These are phyloP conservation scores for Diddensiella transvaalensis DNA, from an alignment of 805 yeast species.

Conservation along the genomic window DNA sequence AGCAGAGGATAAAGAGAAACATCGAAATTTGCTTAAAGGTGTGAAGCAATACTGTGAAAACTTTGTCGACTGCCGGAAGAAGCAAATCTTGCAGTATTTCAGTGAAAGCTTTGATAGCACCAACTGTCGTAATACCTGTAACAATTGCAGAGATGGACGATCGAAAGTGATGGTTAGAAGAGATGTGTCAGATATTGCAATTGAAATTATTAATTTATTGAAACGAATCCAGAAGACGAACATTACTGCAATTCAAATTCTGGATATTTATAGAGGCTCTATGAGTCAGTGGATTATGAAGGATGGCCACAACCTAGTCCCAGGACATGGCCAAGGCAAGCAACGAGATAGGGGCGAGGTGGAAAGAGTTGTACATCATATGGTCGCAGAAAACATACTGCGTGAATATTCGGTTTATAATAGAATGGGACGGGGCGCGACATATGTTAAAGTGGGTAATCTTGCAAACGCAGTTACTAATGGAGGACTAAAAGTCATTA, in stretches of 20 bases:
- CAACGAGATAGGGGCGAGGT: constrained; percentile 60
- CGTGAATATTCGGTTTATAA: constrained; percentile 71
- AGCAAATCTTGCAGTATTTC: constrained; percentile 85
- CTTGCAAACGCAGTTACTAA: constrained; percentile 48
- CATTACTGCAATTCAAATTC: constrained; percentile 76
- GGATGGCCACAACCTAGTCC: constrained; percentile 56
- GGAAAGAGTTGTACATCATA: constrained; percentile 77
- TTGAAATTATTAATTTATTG: constrained; percentile 57
- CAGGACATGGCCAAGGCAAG: constrained; percentile 71
- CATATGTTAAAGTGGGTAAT: constrained; percentile 64
- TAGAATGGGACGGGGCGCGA: constrained; percentile 72
- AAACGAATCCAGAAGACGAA: constrained; percentile 45
- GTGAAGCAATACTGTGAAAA: constrained; percentile 93
- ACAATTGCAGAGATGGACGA: constrained; percentile 61
- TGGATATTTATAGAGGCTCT: constrained; percentile 78
- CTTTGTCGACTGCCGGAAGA: constrained; percentile 81
- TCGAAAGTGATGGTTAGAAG: constrained; percentile 21
- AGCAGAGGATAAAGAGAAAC: constrained; percentile 64
- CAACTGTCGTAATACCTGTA: constrained; percentile 72
- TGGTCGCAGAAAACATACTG: constrained; percentile 62
- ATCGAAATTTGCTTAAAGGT: constrained; percentile 68
- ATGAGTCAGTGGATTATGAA: constrained; percentile 55
- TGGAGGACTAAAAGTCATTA: constrained; percentile 29
- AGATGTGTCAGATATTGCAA: constrained; percentile 68
- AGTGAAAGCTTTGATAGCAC: constrained; percentile 72